phyloP scores from a whole-genome alignment of 768 basidiomycete genomes.

The Tephrocybe sp. region DNA sequence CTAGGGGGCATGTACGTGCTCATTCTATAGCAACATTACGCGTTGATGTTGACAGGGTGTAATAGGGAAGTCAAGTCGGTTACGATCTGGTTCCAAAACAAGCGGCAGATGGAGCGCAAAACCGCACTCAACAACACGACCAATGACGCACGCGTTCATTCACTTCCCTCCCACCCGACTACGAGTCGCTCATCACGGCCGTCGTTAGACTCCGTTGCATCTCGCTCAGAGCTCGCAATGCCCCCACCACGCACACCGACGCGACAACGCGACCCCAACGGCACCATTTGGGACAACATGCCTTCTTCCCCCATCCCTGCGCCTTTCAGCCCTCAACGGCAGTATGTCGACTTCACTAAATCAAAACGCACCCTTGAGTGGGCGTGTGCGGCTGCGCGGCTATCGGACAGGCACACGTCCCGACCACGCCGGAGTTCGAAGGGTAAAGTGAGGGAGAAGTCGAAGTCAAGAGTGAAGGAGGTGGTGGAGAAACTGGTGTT shows the following conservation, averaged over 20 bases:
- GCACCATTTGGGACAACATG: slow-evolving; percentile 54
- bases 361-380: slow-evolving; percentile 64
- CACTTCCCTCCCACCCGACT: slow-evolving; percentile 22
- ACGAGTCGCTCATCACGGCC: slow-evolving; percentile 35
- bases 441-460: neutral
- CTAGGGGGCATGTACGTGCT: slow-evolving; percentile 62
- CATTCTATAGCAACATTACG: neutral
- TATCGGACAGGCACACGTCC: slow-evolving; percentile 42
- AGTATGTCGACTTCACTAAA: slow-evolving; percentile 48
- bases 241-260: slow-evolving; percentile 42
- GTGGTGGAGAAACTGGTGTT: slow-evolving; percentile 32
- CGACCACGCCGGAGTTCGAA: slow-evolving; percentile 7
- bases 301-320: slow-evolving; percentile 62
- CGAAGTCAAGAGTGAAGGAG: slow-evolving; percentile 14
- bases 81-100: slow-evolving; percentile 87
- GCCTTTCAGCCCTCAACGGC: slow-evolving; percentile 51
- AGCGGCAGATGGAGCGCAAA: slow-evolving; percentile 68
- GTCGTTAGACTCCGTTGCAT: slow-evolving; percentile 61
- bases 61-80: slow-evolving; percentile 66
- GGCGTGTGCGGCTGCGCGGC: slow-evolving; percentile 66
- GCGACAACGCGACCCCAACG: slow-evolving; percentile 33
- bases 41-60: slow-evolving; percentile 10
- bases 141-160: slow-evolving; percentile 23
- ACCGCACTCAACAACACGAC: slow-evolving; percentile 42
- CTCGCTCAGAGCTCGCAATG: slow-evolving; percentile 49